Base-by-base conservation (phyloP, 805 yeast species). In the Suhomyces emberorum region DNA sequence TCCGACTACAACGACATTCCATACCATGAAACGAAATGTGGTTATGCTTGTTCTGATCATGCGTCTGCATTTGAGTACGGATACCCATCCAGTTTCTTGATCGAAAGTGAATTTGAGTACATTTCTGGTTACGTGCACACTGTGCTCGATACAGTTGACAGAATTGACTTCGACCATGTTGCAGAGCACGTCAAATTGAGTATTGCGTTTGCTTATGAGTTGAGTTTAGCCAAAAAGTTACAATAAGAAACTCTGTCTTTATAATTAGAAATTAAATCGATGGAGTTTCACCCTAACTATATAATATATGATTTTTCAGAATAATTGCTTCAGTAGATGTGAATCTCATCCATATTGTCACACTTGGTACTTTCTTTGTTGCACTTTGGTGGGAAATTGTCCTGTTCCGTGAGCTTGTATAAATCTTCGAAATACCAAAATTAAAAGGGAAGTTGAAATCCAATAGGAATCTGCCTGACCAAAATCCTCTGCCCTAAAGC, bases 31-130 rank as follows among this genome's bases (percentile, higher is more conserved):
- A 83, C 95, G 9, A 48, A 66, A 39, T 91, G 97, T 63, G 96
- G 96, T 1, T 88, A 88, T 52, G 93, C 95, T 0, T 89, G 98
- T 60, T 83, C 95, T 12, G 98, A 91, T 63, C 96, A 88, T 59
- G 83, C 93, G 4, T 79, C 95, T 32, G 96, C 96, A 1, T 59
- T 79, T 34, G 79, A 83, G 54, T 76, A 75, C 49, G 97, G 97
- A 0, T 88, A 70, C 60, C 97, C 97, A 4, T 74, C 88, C 7
- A 76, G 88, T 21, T 85, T 88, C 59, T 83, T 87, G 30, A 77
- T 83, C 45, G 98, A 93, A 59, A 72, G 87, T 29, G 82, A 74
- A 39, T 73, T 87, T 57, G 72, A 75, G 37, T 69, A 70, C 44
- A 70, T 79, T 3, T 80, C 78, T 59, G 82, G 81, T 30, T 81